Evolutionary conservation across 352 stramenopile species (phyloP).

Genomic region (Globisporangium paroecandrum): DNA sequence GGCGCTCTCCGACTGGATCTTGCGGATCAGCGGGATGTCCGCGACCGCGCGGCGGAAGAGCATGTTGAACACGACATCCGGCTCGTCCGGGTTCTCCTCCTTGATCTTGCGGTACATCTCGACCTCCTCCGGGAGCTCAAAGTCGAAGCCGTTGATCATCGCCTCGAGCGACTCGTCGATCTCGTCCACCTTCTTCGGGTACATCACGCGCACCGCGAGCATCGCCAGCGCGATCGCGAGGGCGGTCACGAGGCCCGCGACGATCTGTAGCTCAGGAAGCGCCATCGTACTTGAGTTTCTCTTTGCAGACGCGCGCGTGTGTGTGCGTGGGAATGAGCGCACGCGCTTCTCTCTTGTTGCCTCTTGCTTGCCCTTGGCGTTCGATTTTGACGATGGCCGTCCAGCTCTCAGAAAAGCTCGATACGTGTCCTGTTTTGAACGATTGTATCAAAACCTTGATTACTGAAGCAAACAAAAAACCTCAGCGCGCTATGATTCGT

Average conservation of each 20-base stretch:
- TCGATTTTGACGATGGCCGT: not conserved
- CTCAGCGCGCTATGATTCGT: not conserved
- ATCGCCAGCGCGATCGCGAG: constrained; percentile 56
- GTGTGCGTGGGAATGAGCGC: not conserved
- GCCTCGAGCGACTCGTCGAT: constrained; percentile 76
- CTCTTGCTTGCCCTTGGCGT: constrained; percentile 1
- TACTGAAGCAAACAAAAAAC: not conserved
- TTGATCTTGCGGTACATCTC: constrained; percentile 74
- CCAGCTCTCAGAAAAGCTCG: not conserved
- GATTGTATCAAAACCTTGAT: constrained; percentile 9
- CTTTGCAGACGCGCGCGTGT: not conserved
- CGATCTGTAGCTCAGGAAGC: constrained; percentile 71
- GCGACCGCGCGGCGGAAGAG: constrained; percentile 81
- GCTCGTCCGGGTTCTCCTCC: constrained; percentile 58
- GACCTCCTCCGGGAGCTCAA: constrained; percentile 76
- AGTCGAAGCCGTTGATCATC: constrained; percentile 90
- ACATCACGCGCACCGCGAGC: constrained; percentile 63
- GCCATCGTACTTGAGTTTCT: constrained; percentile 25
- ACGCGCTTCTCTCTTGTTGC: constrained; percentile 1
- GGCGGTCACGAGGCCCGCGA: constrained; percentile 56
- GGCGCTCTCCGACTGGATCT: constrained; percentile 82
- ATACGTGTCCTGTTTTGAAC: not conserved
- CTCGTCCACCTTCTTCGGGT: constrained; percentile 68
- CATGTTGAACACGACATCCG: constrained; percentile 72
- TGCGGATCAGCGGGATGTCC: constrained; percentile 83